These are phyloP conservation scores for Suillus alpinus DNA, from an alignment of 768 basidiomycete species.

Conservation along the genomic window DNA sequence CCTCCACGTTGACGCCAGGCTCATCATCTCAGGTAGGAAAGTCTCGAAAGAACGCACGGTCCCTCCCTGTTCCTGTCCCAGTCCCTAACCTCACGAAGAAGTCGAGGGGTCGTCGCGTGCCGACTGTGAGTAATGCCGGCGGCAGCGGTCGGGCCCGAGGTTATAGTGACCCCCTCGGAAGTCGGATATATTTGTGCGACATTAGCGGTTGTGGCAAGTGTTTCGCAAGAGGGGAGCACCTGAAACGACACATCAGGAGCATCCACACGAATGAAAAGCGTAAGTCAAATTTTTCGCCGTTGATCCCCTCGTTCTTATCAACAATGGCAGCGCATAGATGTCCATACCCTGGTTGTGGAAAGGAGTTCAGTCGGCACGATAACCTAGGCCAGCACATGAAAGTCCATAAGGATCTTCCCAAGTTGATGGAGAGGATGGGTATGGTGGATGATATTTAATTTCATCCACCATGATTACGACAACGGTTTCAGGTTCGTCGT, in stretches of 20 bases:
- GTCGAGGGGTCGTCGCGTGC: conserved; percentile 65
- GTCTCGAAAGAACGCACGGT: conserved; percentile 36
- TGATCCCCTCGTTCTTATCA: conserved; percentile 10
- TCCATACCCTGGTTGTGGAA: conserved; percentile 74
- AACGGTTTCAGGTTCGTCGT: not conserved
- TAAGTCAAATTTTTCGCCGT: conserved; percentile 36
- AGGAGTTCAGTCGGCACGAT: conserved; percentile 84
- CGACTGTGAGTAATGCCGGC: conserved; percentile 41
- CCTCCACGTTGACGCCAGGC: conserved; percentile 26
- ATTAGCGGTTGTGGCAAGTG: conserved; percentile 85
- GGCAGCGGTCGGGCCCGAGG: conserved; percentile 14
- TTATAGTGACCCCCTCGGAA: conserved; percentile 38
- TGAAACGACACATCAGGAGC: conserved; percentile 84
- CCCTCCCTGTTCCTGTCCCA: conserved; percentile 55
- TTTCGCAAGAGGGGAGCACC: conserved; percentile 85
- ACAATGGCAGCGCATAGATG: conserved; percentile 68
- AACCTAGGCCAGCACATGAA: conserved; percentile 89
- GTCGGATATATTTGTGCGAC: conserved; percentile 67
- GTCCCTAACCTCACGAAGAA: conserved; percentile 71
- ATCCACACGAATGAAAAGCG: conserved; percentile 94
- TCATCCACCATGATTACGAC: not conserved
- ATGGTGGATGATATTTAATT: not conserved
- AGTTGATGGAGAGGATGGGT: conserved; percentile 22
- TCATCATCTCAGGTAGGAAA: conserved; percentile 23
- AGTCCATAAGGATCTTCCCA: conserved; percentile 55